Base-by-base conservation (phyloP, 129 eudicot genomes). In the Saussurea involucrata region DNA sequence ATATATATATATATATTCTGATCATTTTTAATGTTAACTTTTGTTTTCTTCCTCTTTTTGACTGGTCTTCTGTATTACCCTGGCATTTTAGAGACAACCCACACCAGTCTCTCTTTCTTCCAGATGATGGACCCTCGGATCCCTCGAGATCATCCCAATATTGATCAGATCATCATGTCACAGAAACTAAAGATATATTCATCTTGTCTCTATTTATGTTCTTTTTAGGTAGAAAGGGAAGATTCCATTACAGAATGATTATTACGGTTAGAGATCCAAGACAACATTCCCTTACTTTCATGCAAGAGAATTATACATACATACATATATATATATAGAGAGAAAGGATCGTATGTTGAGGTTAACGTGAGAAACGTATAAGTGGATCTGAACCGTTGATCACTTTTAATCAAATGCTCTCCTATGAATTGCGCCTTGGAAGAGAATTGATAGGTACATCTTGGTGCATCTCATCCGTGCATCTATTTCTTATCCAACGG, bases 181-280 rank as follows among this genome's bases (percentile, higher is more conserved):
- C 49, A 73, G 22, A 61, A 74, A 36, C 67, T 74, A 61, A 75
- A 63, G 71, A 63, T 75, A 40, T 34, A 75, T 75, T 75, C 71
- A 75, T 63, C 58, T 75, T 63, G 79, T 75, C 79, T 73, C 68
- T 25, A 21, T 65, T 24, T 75, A 64, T 75, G 25, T 74, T 63
- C 71, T 75, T 75, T 75, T 75, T 12, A n/a, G 77, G 71, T 24
- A 63, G 42, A 75, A 75, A 63, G 79, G 37, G 70, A 63, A 63
- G 79, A 63, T 63, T 75, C 79, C 71, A 40, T 63, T 18, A 40
- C 40, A 25, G 70, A 55, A 75, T 75, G 61, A 75, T 63, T 40
- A 75, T 27, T 63, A 34, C 71, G 79, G 79, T 63, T 75, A 63
- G 63, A 75, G 79, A 75, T 75, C 79, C 79, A 75, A 75, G 79